phyloP scores from a whole-genome alignment of 768 basidiomycete species.

The Ephemerocybe angulata region DNA sequence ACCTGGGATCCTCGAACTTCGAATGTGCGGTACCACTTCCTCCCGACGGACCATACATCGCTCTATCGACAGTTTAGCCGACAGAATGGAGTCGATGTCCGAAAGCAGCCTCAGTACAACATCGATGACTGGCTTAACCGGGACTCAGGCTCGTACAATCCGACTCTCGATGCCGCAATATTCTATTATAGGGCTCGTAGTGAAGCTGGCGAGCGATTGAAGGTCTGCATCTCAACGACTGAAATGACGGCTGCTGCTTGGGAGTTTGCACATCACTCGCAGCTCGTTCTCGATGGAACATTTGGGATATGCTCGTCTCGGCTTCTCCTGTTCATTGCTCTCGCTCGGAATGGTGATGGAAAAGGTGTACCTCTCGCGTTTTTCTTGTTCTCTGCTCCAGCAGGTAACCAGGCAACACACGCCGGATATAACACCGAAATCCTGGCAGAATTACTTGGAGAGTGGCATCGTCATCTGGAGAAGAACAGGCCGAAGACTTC shows the following conservation, averaged over 20 bases:
- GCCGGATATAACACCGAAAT: slow-evolving; percentile 17
- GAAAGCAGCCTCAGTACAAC: neutral
- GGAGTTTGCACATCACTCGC: neutral
- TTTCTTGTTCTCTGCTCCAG: slow-evolving; percentile 21
- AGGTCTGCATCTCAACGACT: slow-evolving; percentile 29
- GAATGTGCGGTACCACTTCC: neutral
- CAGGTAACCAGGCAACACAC: slow-evolving; percentile 12
- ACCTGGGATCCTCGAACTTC: neutral
- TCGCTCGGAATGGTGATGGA: slow-evolving; percentile 12
- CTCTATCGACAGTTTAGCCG: neutral
- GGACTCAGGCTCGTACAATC: neutral
- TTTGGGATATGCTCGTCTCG: neutral
- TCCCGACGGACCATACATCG: neutral
- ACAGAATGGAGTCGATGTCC: neutral
- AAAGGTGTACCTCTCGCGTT: slow-evolving; percentile 30
- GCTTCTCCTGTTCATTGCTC: neutral
- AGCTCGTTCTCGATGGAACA: neutral
- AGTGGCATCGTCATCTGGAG: slow-evolving; percentile 8
- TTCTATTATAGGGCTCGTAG: slow-evolving; percentile 15
- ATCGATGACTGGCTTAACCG: neutral
- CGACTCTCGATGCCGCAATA: neutral
- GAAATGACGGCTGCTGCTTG: slow-evolving; percentile 20
- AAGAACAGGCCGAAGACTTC: neutral
- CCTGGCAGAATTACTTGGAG: slow-evolving; percentile 6
- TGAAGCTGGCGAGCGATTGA: slow-evolving; percentile 19